Percentiles rank a stretch among this genome's conserved stretches.
These are phyloP conservation scores for Citrus inodora DNA, from an alignment of 345 rosid species.

Conservation along the genomic window DNA sequence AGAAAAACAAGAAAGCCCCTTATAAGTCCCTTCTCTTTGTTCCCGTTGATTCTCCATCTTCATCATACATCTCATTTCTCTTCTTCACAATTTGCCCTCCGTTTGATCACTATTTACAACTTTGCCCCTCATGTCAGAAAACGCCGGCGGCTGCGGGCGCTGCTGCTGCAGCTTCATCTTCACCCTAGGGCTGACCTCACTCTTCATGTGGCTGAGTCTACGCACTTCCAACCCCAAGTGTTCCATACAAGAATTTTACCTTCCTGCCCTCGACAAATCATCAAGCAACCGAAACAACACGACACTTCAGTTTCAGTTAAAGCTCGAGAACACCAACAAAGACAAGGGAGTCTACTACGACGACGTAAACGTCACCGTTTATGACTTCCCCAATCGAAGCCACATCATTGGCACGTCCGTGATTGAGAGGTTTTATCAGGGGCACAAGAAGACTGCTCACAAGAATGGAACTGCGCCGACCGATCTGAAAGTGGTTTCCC, in stretches of 20 bases:
- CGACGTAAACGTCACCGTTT: conserved; percentile 40
- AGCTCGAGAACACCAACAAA: conserved; percentile 58
- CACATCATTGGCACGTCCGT: conserved; percentile 16
- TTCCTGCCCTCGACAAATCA: conserved; percentile 60
- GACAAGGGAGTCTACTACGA: conserved; percentile 75
- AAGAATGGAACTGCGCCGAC: conserved; percentile 25
- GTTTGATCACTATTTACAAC: not conserved
- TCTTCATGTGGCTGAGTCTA: conserved; percentile 77
- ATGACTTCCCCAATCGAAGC: conserved; percentile 10
- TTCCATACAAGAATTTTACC: conserved; percentile 37
- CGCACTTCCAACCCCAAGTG: conserved; percentile 58
- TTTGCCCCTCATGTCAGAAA: conserved; percentile 28
- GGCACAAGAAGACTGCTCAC: conserved; percentile 60
- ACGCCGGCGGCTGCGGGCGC: conserved; percentile 24
- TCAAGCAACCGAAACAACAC: conserved; percentile 16
- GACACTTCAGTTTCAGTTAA: conserved; percentile 44
- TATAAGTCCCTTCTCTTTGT: not conserved
- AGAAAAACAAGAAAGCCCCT: not conserved
- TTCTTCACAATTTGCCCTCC: not conserved
- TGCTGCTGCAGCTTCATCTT: conserved; percentile 60
- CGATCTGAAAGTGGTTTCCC: conserved; percentile 24
- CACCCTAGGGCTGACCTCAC: conserved; percentile 53
- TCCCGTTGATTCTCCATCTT: not conserved
- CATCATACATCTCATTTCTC: not conserved
- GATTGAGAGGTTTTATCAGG: conserved; percentile 50